Base-by-base conservation (phyloP, 2,329 filamentous ascomycete genomes). In the Ophiostoma montium region DNA sequence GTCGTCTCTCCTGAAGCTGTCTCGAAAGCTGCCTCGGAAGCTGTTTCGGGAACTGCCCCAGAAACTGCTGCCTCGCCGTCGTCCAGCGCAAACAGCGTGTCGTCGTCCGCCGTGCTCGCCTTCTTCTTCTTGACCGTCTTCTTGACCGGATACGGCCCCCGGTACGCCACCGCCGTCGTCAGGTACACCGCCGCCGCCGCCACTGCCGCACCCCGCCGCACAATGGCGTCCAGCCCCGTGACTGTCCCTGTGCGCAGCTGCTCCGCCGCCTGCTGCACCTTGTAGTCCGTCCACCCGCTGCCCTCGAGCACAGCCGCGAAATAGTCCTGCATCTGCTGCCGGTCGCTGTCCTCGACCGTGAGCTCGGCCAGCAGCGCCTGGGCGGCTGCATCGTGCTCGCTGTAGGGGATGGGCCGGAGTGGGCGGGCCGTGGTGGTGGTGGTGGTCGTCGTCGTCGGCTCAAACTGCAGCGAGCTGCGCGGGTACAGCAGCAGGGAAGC, bases 231-330 rank as follows among this genome's bases (percentile, higher is more conserved):
- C 11, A 51, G n/a, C 8, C 32, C 27, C 1, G 41, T 42, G 27
- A 47, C 52, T 9, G 36, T 42, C 21, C 48, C 52, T 7, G 36
- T 19, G 7, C 36, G 50, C 16, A 55, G 13, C 9, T 48, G 38
- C 2, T 49, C 18, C 3, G n/a, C 16, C 1, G 53, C 52, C 16
- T 44, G 38, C 2, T 42, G 19, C 9, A 55, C 52, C 15, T 53
- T 53, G 13, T 8, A 39, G 15, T 35, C 47, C 11, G 51, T 50
- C 55, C 55, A 56, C 11, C 50, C 32, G 1, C 53, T 52, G 7
- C 55, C 53, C 13, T 46, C 13, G 1, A 56, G 31, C 47, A 50
- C 39, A 1, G 42, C 35, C 13, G 41, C 44, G 27, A 52, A 52
- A 35, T 52, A 55, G 27, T 30, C 42, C 10, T 16, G 16, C 3